Conservation (phyloP, 805 yeast species). For the Pichia sporocuriosa region DNA sequence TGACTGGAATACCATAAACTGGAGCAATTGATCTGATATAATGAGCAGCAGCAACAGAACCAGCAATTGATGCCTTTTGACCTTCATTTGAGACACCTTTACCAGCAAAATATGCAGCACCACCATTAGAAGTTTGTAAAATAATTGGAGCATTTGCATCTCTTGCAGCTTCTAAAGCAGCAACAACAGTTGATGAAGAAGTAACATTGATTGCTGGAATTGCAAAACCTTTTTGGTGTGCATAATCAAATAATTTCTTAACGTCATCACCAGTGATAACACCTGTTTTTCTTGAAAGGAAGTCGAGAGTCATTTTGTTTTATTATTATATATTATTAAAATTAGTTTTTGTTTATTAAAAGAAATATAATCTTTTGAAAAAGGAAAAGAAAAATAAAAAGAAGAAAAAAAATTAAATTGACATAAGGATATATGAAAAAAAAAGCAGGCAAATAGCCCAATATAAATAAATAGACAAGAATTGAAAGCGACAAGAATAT, state of each 20-base stretch:
- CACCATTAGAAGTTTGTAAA: slow-evolving; percentile 96
- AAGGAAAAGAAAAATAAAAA: background rate
- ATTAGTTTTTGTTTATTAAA: background rate
- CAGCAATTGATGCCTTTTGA: slow-evolving; percentile 91
- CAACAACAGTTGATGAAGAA: slow-evolving; percentile 93
- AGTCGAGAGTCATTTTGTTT: slow-evolving; percentile 41
- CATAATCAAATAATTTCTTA: slow-evolving; percentile 76
- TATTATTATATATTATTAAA: background rate
- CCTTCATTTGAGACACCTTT: slow-evolving; percentile 93
- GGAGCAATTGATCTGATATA: slow-evolving; percentile 96
- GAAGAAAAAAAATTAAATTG: too few relatives aligned
- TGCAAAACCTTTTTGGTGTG: slow-evolving; percentile 89
- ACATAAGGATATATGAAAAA: too few relatives aligned
- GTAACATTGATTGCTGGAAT: slow-evolving; percentile 99
- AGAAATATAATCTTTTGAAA: too few relatives aligned
- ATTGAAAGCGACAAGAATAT: too few relatives aligned
- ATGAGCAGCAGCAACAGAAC: slow-evolving; percentile 96
- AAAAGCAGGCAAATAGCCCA: too few relatives aligned
- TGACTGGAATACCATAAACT: slow-evolving; percentile 91
- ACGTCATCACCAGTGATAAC: slow-evolving; percentile 99
- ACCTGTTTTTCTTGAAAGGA: slow-evolving; percentile 87
- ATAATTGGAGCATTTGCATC: slow-evolving; percentile 93
- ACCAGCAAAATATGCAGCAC: slow-evolving; percentile 99
- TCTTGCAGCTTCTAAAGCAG: slow-evolving; percentile 96
- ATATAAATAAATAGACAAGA: too few relatives aligned